These are phyloP conservation scores for Arthroderma uncinatum DNA, from an alignment of 2,329 filamentous ascomycete species.

Conservation along the genomic window DNA sequence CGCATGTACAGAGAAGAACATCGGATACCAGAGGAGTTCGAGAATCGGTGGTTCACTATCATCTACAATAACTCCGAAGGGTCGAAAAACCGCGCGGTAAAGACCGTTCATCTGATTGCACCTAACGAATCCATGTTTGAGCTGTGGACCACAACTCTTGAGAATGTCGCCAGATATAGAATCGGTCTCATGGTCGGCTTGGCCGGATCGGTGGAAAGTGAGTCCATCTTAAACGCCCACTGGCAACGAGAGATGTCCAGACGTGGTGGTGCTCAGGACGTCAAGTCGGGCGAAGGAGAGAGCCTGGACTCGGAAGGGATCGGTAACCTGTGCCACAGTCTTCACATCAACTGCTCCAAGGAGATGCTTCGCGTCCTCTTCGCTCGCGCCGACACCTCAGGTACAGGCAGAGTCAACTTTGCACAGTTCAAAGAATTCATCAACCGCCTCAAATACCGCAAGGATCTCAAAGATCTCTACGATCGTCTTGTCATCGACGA, in stretches of 20 bases:
- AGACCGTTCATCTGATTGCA: constrained; percentile 79
- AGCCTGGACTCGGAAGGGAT: constrained; percentile 67
- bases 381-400: constrained; percentile 54
- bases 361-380: constrained; percentile 65
- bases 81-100: constrained; percentile 57
- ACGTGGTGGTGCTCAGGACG: constrained; percentile 42
- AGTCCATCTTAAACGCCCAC: constrained; percentile 69
- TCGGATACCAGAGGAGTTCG: constrained; percentile 54
- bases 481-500: constrained; percentile 47
- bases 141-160: constrained; percentile 73
- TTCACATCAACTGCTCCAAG: constrained; percentile 83
- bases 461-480: constrained; percentile 69
- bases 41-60: constrained; percentile 76
- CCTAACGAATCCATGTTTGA: constrained; percentile 59
- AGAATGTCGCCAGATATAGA: constrained; percentile 72
- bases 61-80: constrained; percentile 71
- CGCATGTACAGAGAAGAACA: constrained; percentile 83
- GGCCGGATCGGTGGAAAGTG: constrained; percentile 61
- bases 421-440: constrained; percentile 76
- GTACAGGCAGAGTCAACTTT: constrained; percentile 60
- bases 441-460: constrained; percentile 66
- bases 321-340: constrained; percentile 70
- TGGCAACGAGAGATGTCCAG: constrained; percentile 78
- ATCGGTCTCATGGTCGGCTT: constrained; percentile 84
- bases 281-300: constrained; percentile 47